phyloP scores from a whole-genome alignment of 345 rosid species.

The Syzygium oleosum region DNA sequence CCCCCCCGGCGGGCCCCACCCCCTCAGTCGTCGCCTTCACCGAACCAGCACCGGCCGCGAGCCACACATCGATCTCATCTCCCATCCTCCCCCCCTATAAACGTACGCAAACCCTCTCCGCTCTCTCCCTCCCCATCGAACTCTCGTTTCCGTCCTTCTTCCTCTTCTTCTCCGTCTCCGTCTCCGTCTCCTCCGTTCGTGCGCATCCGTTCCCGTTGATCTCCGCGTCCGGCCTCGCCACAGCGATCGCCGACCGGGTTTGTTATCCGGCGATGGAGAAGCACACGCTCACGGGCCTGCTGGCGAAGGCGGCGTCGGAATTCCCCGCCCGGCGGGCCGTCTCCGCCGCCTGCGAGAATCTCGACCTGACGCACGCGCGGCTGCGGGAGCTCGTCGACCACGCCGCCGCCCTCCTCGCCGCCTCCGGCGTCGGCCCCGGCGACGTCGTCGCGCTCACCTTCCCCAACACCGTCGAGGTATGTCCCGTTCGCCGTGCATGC shows the following conservation, averaged over 20 bases:
- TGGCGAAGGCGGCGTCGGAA: slow-evolving; percentile 30
- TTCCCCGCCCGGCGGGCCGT: slow-evolving; percentile 35
- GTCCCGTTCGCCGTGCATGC: not conserved
- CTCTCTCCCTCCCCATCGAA: not conserved
- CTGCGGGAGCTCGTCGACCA: slow-evolving; percentile 36
- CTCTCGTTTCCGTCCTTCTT: not conserved
- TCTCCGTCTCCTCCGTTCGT: too few species aligned
- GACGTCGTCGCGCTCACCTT: slow-evolving; percentile 65
- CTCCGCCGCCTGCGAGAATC: slow-evolving; percentile 29
- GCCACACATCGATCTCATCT: not conserved
- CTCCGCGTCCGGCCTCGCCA: not conserved
- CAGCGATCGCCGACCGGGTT: not conserved
- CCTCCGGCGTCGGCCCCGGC: slow-evolving; percentile 39
- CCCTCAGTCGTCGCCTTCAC: slow-evolving; percentile 2
- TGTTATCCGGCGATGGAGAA: slow-evolving; percentile 17
- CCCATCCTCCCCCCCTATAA: not conserved
- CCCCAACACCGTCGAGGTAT: slow-evolving; percentile 67
- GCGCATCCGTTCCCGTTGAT: not conserved
- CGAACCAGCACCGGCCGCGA: not conserved
- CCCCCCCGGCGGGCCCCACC: not conserved
- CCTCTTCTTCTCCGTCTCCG: not conserved
- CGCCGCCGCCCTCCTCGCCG: slow-evolving; percentile 45
- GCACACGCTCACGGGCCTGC: slow-evolving; percentile 29
- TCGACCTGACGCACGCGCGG: slow-evolving; percentile 34
- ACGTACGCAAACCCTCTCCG: not conserved